A percentile compares a stretch with the other conserved stretches of the same genome.
Conservation (phyloP, 2,329 filamentous ascomycete species). For the Clarireedia hainanense region DNA sequence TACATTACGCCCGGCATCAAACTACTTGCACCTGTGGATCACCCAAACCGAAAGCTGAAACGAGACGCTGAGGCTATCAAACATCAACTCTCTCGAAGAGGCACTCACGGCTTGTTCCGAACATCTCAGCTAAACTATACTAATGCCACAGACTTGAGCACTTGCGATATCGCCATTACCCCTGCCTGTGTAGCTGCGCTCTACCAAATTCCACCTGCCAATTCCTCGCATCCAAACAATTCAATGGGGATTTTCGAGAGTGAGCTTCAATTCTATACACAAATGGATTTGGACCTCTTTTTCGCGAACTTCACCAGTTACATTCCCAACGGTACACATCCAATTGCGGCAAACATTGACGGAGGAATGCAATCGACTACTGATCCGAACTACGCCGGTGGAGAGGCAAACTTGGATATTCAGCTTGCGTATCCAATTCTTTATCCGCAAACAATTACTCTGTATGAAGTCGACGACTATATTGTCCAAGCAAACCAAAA, state of each 20-base stretch:
- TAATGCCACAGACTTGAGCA: constrained; percentile 38
- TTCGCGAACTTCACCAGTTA: constrained; percentile 23
- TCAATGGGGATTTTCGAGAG: constrained; percentile 33
- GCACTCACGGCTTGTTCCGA: background rate
- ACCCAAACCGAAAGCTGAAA: constrained; percentile 12
- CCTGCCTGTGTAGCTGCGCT: constrained; percentile 25
- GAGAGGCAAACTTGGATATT: constrained; percentile 32
- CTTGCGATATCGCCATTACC: constrained; percentile 20
- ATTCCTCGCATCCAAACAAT: constrained; percentile 21
- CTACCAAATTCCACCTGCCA: constrained; percentile 29
- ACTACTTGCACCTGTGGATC: constrained; percentile 33
- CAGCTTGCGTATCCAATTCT: constrained; percentile 30
- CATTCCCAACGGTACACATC: constrained; percentile 28
- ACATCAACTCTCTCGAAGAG: constrained; percentile 3
- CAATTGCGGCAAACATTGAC: constrained; percentile 29
- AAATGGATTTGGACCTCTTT: constrained; percentile 31
- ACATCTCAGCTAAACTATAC: background rate
- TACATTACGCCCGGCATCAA: constrained; percentile 40
- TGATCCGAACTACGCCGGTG: constrained; percentile 22
- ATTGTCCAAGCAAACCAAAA: constrained; percentile 13
- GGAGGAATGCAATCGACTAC: constrained; percentile 30
- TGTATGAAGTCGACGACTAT: constrained; percentile 36
- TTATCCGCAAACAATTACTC: constrained; percentile 32
- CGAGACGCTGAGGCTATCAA: constrained; percentile 2
- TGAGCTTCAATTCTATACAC: constrained; percentile 31